Percentiles rank a stretch among this genome's conserved stretches.
Conservation (phyloP, 1,284 basidiomycete genomes). For the Ustanciosporium gigantosporum region DNA sequence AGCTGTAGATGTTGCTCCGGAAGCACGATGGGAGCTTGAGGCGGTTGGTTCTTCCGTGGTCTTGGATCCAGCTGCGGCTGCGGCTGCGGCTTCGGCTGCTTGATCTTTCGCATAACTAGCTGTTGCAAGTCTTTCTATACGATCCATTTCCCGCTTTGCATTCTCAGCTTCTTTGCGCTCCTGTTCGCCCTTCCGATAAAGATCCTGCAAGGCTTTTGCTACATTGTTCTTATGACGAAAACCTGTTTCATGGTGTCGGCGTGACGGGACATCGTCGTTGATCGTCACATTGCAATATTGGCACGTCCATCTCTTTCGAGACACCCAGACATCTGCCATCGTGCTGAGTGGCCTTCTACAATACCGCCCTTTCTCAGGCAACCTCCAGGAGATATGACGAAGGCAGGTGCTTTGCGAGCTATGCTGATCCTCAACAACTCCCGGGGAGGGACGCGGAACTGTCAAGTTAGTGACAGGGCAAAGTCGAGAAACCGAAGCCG, state of each 20-base stretch:
- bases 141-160: slow-evolving; percentile 81
- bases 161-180: slow-evolving; percentile 82
- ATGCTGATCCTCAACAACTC: too few relatives aligned
- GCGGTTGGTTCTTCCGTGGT: slow-evolving; percentile 1
- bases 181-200: slow-evolving; percentile 91
- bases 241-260: slow-evolving; percentile 89
- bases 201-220: slow-evolving; percentile 83
- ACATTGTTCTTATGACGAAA: slow-evolving; percentile 91
- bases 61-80: slow-evolving; percentile 47
- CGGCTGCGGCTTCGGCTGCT: background rate
- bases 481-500: too few relatives aligned
- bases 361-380: too few relatives aligned
- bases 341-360: too few relatives aligned
- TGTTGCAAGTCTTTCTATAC: slow-evolving; percentile 75
- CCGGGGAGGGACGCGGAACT: too few relatives aligned
- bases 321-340: slow-evolving; percentile 58
- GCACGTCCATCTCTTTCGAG: slow-evolving; percentile 58
- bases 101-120: slow-evolving; percentile 52
- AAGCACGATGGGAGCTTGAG: too few relatives aligned
- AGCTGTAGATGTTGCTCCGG: too few relatives aligned
- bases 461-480: too few relatives aligned
- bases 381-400: too few relatives aligned
- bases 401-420: too few relatives aligned
- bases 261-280: slow-evolving; percentile 66
- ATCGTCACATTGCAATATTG: slow-evolving; percentile 60